Evolutionary conservation across 2,329 filamentous ascomycete species (phyloP).

Genomic region (Rutstroemia sp.): DNA sequence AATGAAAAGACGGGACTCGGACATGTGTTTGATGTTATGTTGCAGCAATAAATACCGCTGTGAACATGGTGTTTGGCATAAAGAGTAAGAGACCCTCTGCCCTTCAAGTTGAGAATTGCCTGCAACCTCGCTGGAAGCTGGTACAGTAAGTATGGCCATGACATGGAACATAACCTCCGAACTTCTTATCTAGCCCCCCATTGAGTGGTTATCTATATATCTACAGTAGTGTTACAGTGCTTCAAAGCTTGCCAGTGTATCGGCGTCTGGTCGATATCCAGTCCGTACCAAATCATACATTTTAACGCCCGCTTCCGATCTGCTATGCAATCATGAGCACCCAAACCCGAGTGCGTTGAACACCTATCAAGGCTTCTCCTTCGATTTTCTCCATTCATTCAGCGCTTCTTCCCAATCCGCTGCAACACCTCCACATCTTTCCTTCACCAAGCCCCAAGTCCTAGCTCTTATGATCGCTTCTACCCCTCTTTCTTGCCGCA

Average conservation of each 20-base stretch:
- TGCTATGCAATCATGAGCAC: background rate
- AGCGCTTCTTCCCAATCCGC: conserved; percentile 59
- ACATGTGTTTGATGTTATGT: background rate
- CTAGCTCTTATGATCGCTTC: conserved; percentile 73
- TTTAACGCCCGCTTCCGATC: conserved; percentile 4
- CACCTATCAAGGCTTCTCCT: conserved; percentile 8
- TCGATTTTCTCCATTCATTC: conserved; percentile 47
- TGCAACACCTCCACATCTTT: conserved; percentile 59
- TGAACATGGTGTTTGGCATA: too few relatives aligned
- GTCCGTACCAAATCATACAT: background rate
- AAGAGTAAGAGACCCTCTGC: too few relatives aligned
- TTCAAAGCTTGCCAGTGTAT: background rate
- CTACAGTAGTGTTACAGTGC: background rate
- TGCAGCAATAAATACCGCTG: too few relatives aligned
- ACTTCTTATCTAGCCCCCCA: background rate
- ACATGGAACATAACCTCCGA: background rate
- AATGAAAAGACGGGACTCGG: background rate
- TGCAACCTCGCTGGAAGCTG: too few relatives aligned
- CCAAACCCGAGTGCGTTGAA: background rate
- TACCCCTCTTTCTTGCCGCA: conserved; percentile 69
- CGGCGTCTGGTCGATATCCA: too few relatives aligned
- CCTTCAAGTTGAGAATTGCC: too few relatives aligned
- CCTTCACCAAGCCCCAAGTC: conserved; percentile 72
- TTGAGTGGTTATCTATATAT: background rate
- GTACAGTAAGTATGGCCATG: too few relatives aligned